These are phyloP conservation scores for Bidens hawaiensis DNA, from an alignment of 140 eudicot species.

Conservation along the genomic window DNA sequence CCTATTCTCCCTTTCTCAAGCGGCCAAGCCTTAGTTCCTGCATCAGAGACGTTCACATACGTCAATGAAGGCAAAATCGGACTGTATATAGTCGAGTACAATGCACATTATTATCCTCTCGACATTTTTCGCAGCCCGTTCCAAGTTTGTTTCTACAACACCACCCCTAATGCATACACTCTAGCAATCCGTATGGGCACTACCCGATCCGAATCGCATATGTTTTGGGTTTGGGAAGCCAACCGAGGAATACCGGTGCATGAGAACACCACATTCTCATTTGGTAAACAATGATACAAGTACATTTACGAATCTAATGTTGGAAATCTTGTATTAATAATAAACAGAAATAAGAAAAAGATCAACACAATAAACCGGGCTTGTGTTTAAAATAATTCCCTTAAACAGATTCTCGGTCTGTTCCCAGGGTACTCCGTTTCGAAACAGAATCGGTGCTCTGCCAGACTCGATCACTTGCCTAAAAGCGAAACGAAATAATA, in stretches of 20 bases:
- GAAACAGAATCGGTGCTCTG: too few relatives aligned
- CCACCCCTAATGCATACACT: conserved; percentile 22
- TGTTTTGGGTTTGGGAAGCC: conserved; percentile 32
- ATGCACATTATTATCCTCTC: neutral
- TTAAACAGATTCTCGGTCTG: too few relatives aligned
- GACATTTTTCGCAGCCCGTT: neutral
- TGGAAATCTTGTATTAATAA: too few relatives aligned
- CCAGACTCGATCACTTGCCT: too few relatives aligned
- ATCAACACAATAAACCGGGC: too few relatives aligned
- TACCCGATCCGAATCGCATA: neutral
- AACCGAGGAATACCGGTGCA: conserved; percentile 21
- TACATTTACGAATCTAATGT: neutral
- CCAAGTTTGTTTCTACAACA: conserved; percentile 25
- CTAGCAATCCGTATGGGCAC: conserved; percentile 24
- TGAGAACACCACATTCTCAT: too few relatives aligned
- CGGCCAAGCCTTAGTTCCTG: neutral
- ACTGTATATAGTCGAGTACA: conserved; percentile 6
- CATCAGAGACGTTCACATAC: conserved; percentile 10
- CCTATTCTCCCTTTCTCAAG: neutral
- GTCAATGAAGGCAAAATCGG: conserved; percentile 14
- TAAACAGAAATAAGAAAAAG: too few relatives aligned
- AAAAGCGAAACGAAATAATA: too few relatives aligned
- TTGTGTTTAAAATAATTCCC: too few relatives aligned
- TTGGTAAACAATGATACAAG: neutral
- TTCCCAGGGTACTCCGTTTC: too few relatives aligned